Conservation (phyloP, 257 asterid species). For the Solanum rostratum region DNA sequence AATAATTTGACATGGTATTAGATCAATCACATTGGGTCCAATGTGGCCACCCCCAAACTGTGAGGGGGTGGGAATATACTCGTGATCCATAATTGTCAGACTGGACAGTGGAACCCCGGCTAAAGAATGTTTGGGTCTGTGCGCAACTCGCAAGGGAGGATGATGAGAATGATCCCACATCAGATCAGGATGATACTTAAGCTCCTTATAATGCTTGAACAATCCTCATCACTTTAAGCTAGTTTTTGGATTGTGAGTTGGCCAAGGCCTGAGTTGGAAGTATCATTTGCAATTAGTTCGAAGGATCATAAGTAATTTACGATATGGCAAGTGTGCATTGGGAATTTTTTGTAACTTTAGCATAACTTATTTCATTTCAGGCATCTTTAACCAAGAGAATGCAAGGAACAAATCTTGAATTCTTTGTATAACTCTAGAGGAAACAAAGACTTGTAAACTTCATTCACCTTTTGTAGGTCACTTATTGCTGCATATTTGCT, state of each 20-base stretch:
- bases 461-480: constrained; percentile 48
- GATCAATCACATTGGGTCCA: background rate
- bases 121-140: too few species aligned
- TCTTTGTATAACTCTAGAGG: background rate
- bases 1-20: background rate
- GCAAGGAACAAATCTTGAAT: background rate
- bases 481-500: constrained; percentile 93
- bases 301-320: background rate
- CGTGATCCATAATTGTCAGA: background rate
- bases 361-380: background rate
- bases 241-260: too few species aligned
- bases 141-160: too few species aligned
- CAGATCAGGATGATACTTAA: too few species aligned
- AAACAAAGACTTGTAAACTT: background rate
- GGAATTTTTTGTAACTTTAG: background rate
- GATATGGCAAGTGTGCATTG: background rate
- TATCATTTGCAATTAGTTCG: background rate
- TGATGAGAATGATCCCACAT: too few species aligned
- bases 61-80: background rate
- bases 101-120: background rate
- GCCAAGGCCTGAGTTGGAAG: background rate
- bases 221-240: background rate
- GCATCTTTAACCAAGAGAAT: background rate
- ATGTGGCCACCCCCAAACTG: background rate
- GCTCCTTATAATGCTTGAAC: too few species aligned